Conservation (phyloP, 1,139 yeast species). For the Scheffersomyces segobiensis region DNA sequence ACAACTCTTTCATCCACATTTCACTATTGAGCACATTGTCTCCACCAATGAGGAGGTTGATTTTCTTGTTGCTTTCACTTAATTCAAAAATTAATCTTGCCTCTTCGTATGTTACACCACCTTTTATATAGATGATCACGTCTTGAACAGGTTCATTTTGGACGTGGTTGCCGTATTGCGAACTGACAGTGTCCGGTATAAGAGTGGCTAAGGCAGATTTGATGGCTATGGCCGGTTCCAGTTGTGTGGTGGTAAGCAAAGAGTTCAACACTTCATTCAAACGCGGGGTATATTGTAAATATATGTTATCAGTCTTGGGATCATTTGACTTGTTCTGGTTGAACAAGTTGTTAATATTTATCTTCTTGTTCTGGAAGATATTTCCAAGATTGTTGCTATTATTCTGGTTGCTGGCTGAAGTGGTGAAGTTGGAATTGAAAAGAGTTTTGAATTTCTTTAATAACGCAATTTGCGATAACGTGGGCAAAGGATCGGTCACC, state of each 20-base stretch:
- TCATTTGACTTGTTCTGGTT: constrained; percentile 12
- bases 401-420: constrained; percentile 2
- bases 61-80: constrained; percentile 52
- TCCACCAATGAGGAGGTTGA: constrained; percentile 69
- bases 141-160: constrained; percentile 57
- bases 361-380: constrained; percentile 26
- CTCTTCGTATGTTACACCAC: constrained; percentile 93
- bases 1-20: constrained; percentile 46
- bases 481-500: constrained; percentile 30
- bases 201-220: constrained; percentile 13
- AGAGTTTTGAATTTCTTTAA: constrained; percentile 31
- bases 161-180: constrained; percentile 28
- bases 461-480: constrained; percentile 33
- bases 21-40: constrained; percentile 64
- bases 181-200: constrained; percentile 27
- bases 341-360: constrained; percentile 24
- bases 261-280: constrained; percentile 46
- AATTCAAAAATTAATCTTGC: constrained; percentile 78
- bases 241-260: constrained; percentile 15
- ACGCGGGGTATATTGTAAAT: constrained; percentile 74
- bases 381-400: constrained; percentile 23
- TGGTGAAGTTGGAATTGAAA: constrained; percentile 15
- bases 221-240: constrained; percentile 5
- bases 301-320: constrained; percentile 48
- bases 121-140: constrained; percentile 76